phyloP scores from a whole-genome alignment of 2,329 filamentous ascomycete species.

The Fusarium metavorans region DNA sequence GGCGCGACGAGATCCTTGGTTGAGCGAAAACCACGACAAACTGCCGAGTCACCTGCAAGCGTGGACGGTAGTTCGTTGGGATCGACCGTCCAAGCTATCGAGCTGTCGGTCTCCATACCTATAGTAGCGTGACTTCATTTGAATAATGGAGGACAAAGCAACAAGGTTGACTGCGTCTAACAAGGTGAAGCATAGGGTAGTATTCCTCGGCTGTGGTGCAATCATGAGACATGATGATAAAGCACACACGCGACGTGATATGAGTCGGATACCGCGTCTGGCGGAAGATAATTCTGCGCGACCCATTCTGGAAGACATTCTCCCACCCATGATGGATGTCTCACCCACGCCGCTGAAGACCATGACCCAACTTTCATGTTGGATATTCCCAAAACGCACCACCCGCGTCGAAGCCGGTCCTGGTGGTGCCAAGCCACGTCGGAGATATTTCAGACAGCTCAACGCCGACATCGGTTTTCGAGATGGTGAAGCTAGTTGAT shows the following conservation, averaged over 20 bases:
- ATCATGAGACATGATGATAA: not conserved
- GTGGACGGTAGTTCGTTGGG: slow-evolving; percentile 19
- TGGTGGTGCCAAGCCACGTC: slow-evolving; percentile 2
- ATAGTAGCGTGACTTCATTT: slow-evolving; percentile 14
- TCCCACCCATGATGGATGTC: not conserved
- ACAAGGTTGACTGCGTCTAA: not conserved
- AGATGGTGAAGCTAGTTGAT: slow-evolving; percentile 1
- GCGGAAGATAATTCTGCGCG: slow-evolving; percentile 3
- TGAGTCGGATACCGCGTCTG: not conserved
- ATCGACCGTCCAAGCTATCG: slow-evolving; percentile 17
- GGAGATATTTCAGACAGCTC: slow-evolving; percentile 3
- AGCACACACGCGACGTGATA: not conserved
- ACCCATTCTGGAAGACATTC: not conserved
- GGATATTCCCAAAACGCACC: slow-evolving; percentile 9
- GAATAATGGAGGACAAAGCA: not conserved
- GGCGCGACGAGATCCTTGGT: not conserved
- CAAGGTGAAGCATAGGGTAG: not conserved
- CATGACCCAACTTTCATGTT: slow-evolving; percentile 8
- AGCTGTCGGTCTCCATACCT: slow-evolving; percentile 11
- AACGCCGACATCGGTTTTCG: slow-evolving; percentile 18
- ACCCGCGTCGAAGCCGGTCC: not conserved
- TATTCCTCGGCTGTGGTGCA: not conserved
- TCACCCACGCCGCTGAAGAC: slow-evolving; percentile 5
- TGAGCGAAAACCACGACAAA: slow-evolving; percentile 9
- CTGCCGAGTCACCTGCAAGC: slow-evolving; percentile 18